Percentiles rank a stretch among this genome's conserved stretches.
Evolutionary conservation across 1,284 basidiomycete genomes (phyloP).

Genomic region (Malassezia psittaci): DNA sequence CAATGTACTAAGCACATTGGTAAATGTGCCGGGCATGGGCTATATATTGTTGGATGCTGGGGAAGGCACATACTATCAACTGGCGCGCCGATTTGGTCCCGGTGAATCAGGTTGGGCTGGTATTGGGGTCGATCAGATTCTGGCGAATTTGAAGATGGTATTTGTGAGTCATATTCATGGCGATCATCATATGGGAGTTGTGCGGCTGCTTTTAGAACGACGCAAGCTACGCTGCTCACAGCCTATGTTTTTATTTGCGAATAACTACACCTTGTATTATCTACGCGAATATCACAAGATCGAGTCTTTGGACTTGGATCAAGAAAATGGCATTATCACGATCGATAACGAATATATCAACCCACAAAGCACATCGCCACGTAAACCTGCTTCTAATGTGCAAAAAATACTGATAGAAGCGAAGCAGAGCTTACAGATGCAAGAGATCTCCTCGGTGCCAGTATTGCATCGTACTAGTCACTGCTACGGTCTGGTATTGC

Average conservation of each 20-base stretch:
- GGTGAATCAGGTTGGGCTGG: slow-evolving; percentile 13
- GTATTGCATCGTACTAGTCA: slow-evolving; percentile 20
- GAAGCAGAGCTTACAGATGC: background rate
- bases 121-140: slow-evolving; percentile 26
- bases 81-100: slow-evolving; percentile 64
- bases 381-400: background rate
- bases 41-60: slow-evolving; percentile 72
- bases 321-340: slow-evolving; percentile 52
- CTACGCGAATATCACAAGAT: slow-evolving; percentile 60
- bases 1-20: slow-evolving; percentile 41
- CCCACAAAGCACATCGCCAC: slow-evolving; percentile 1
- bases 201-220: slow-evolving; percentile 64
- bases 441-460: slow-evolving; percentile 17
- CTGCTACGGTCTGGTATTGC: slow-evolving; percentile 29
- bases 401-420: background rate
- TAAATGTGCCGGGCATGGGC: slow-evolving; percentile 30
- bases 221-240: slow-evolving; percentile 53
- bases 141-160: slow-evolving; percentile 66
- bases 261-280: slow-evolving; percentile 56
- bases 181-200: slow-evolving; percentile 81
- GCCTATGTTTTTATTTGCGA: slow-evolving; percentile 62
- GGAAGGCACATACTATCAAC: slow-evolving; percentile 83
- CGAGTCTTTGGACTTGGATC: slow-evolving; percentile 58
- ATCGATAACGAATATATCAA: slow-evolving; percentile 27
- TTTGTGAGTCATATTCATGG: slow-evolving; percentile 85